Evolutionary conservation across 495 filamentous ascomycete genomes (phyloP).

Genomic region (Xylaria flabelliformis): DNA sequence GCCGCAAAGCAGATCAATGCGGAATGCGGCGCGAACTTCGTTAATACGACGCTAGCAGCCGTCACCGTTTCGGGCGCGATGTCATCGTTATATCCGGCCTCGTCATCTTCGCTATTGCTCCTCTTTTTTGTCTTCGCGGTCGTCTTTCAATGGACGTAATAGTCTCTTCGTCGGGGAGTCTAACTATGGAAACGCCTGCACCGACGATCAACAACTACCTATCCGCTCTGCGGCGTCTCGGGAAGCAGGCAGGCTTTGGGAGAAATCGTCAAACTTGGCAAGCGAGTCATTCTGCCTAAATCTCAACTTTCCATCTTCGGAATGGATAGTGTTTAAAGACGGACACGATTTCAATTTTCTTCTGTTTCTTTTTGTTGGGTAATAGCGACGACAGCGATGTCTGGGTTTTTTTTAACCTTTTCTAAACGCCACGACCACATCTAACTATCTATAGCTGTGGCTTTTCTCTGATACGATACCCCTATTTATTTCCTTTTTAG

Average conservation of each 20-base stretch:
- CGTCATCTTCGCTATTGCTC: slow-evolving; percentile 33
- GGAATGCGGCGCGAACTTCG: slow-evolving; percentile 68
- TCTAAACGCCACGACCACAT: neutral
- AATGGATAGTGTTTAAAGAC: neutral
- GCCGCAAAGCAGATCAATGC: slow-evolving; percentile 71
- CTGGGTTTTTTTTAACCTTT: neutral
- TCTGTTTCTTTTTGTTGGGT: neutral
- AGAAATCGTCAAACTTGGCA: neutral
- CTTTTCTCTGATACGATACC: slow-evolving; percentile 19
- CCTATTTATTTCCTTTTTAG: slow-evolving; percentile 5
- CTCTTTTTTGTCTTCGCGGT: slow-evolving; percentile 24
- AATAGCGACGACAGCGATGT: neutral
- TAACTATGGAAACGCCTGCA: neutral
- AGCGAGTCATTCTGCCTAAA: neutral
- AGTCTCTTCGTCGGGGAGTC: neutral
- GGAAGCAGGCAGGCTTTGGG: neutral
- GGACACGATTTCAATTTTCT: neutral
- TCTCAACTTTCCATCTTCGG: neutral
- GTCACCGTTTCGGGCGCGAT: slow-evolving; percentile 33
- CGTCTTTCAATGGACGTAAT: slow-evolving; percentile 22
- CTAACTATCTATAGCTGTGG: neutral
- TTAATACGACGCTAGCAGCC: slow-evolving; percentile 63
- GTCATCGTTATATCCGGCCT: slow-evolving; percentile 20
- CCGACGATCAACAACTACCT: neutral
- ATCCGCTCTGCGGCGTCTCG: neutral